A percentile compares a stretch with the other conserved stretches of the same genome.
Conservation (phyloP, 176 grass and related monocot genomes). For the Phragmites australis region DNA sequence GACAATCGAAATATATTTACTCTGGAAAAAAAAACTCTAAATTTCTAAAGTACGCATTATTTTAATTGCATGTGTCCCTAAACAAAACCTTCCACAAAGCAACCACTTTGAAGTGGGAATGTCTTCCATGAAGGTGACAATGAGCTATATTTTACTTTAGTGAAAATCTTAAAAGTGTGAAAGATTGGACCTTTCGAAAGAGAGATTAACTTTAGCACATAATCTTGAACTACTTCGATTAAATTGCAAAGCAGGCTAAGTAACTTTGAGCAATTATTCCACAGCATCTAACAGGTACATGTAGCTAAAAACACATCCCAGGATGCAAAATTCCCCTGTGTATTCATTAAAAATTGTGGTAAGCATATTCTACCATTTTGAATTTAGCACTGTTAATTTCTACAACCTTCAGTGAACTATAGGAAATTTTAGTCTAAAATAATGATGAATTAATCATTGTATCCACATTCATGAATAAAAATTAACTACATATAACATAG, state of each 20-base stretch:
- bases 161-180: not conserved
- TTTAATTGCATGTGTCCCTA: not conserved
- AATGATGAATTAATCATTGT: not conserved
- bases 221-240: not conserved
- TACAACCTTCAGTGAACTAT: not conserved
- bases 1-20: not conserved
- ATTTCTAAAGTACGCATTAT: not conserved
- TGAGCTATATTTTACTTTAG: not conserved
- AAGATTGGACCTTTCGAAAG: not conserved
- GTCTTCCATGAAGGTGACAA: not conserved
- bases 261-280: not conserved
- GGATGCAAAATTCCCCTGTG: not conserved
- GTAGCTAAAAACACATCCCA: not conserved
- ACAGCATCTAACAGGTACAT: not conserved
- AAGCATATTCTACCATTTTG: not conserved
- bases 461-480: not conserved
- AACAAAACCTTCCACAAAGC: slow-evolving; percentile 9
- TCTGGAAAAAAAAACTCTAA: not conserved
- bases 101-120: not conserved
- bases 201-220: not conserved
- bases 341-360: not conserved
- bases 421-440: not conserved
- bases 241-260: not conserved
- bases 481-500: not conserved
- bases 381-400: slow-evolving; percentile 7